Evolutionary conservation across 805 yeast species (phyloP), one percentile per base, ranked within the genome.

Genomic region (Cyberlindnera euphorbiae): DNA sequence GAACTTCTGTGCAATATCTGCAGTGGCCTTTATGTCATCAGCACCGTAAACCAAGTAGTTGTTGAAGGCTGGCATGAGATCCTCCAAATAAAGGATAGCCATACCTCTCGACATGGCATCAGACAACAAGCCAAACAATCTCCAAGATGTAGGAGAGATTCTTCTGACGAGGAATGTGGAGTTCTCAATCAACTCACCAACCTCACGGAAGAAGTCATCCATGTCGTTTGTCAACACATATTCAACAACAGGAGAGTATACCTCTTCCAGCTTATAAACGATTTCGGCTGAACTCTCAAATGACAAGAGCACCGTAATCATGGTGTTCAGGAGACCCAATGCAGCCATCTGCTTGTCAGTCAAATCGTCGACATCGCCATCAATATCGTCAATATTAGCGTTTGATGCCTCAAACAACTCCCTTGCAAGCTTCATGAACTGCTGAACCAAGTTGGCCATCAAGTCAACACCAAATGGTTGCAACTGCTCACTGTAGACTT

Each of bases 401-500:
- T 69, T 66, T 0, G 77, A 57, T 1, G 79, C 77, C 18, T 82
- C 94, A 36, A 75, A 62, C 22, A 85, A 59, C 34, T 89, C 96
- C 32, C 67, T 63, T 3, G 89, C 82, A 18, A 86, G 56, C 45
- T 72, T 68, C 52, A 84, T 52, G 52, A 89, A 86, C 55, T 90
- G 96, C 33, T 77, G 76, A 12, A 80, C 79, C 49, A 82, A 63
- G 53, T 78, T 73, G 56, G 54, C 61, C 56, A 77, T 75, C 37
- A 83, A 60, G 39, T 82, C 81, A n/a, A 77, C 67, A 26, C 95
- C 90, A 58, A 85, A 90, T 13, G 98, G 97, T 42, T 88, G 93
- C 48, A 90, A 68, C 59, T 90, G 94, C 46, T 80, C 84, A 5
- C 95, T 73, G 60, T 82, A 93, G 40, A 75, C 77, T 54, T 89